Conservation (phyloP, 2,329 filamentous ascomycete species). For the Thyridium curvatum region DNA sequence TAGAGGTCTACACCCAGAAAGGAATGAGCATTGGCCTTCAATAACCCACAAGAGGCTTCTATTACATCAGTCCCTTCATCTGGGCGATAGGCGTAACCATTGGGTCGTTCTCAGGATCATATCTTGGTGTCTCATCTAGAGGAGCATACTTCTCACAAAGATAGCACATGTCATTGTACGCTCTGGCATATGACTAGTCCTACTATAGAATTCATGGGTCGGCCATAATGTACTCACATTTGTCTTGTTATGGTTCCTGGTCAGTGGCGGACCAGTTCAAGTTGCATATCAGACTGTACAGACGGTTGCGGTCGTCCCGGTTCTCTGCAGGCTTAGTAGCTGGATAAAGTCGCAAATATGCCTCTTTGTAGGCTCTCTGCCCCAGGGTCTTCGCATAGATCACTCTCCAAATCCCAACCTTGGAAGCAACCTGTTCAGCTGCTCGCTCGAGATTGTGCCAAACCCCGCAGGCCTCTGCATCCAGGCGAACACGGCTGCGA, state of each 20-base stretch:
- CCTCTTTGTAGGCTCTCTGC: background rate
- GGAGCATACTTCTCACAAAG: slow-evolving; percentile 12
- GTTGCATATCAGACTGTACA: background rate
- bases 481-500: background rate
- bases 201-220: too few species aligned
- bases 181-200: too few species aligned
- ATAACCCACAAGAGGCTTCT: too few species aligned
- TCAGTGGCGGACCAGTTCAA: background rate
- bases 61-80: too few species aligned
- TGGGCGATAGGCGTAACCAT: too few species aligned
- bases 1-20: too few species aligned
- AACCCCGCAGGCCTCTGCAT: background rate
- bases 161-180: slow-evolving; percentile 12
- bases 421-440: background rate
- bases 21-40: too few species aligned
- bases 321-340: background rate
- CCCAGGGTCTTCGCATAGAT: background rate
- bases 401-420: background rate
- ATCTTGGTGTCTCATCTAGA: slow-evolving; percentile 9
- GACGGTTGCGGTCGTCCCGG: background rate
- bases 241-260: background rate
- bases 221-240: background rate
- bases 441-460: background rate
- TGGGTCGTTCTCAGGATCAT: slow-evolving; percentile 8
- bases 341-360: background rate